These are phyloP conservation scores for Flammula alnicola DNA, from an alignment of 1,284 basidiomycete genomes.

Conservation along the genomic window DNA sequence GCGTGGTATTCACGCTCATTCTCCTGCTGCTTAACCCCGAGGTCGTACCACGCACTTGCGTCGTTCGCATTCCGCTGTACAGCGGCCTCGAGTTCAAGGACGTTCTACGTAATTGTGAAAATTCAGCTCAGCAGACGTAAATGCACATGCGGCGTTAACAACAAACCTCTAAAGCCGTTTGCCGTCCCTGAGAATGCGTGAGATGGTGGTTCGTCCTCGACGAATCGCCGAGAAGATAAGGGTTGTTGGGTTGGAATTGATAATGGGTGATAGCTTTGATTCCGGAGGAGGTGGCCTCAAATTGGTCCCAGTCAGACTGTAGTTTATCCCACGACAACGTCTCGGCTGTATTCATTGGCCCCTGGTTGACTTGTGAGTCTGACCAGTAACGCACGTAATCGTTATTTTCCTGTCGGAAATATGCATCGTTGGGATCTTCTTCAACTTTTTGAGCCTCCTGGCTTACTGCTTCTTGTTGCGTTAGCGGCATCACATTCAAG, in stretches of 20 bases:
- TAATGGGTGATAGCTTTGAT: slow-evolving; percentile 67
- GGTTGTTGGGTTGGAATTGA: slow-evolving; percentile 83
- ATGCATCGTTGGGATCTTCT: slow-evolving; percentile 66
- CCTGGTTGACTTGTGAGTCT: slow-evolving; percentile 27
- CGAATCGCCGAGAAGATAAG: slow-evolving; percentile 69
- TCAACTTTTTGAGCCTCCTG: slow-evolving; percentile 26
- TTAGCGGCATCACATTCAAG: slow-evolving; percentile 1
- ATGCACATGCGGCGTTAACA: slow-evolving; percentile 13
- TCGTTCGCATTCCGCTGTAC: slow-evolving; percentile 82
- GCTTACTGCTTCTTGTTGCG: slow-evolving; percentile 21
- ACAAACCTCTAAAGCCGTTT: slow-evolving; percentile 64
- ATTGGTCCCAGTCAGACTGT: slow-evolving; percentile 85
- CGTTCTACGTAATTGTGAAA: slow-evolving; percentile 54
- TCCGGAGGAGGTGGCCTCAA: slow-evolving; percentile 71
- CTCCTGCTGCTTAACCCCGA: slow-evolving; percentile 98
- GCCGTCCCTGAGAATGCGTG: slow-evolving; percentile 49
- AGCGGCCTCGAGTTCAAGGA: slow-evolving; percentile 89
- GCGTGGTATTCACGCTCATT: slow-evolving; percentile 96
- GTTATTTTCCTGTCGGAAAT: slow-evolving; percentile 74
- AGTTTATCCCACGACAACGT: slow-evolving; percentile 50
- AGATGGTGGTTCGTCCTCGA: slow-evolving; percentile 59
- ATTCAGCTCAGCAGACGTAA: slow-evolving; percentile 8
- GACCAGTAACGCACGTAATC: slow-evolving; percentile 67
- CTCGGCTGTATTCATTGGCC: slow-evolving; percentile 25
- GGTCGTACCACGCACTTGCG: slow-evolving; percentile 84